Conservation (phyloP, 192 early-diverging fungal genomes). For the Backusella luteola region DNA sequence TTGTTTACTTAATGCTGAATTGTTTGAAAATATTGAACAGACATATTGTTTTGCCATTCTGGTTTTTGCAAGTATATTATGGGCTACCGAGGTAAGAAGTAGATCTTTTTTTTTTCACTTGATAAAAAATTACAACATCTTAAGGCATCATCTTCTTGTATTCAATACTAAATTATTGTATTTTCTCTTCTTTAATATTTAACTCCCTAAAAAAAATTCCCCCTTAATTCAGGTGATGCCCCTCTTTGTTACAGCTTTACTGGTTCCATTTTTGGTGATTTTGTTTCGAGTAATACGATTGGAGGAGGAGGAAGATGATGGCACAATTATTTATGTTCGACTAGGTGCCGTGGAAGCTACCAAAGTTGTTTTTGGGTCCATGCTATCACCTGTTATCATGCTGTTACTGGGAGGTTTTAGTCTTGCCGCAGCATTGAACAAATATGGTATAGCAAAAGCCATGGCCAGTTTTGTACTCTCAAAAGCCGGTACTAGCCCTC, state of each 20-base stretch:
- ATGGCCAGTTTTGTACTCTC: slow-evolving; percentile 84
- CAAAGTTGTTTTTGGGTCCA: slow-evolving; percentile 83
- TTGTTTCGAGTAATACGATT: slow-evolving; percentile 80
- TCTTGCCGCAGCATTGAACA: slow-evolving; percentile 90
- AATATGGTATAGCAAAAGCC: slow-evolving; percentile 91
- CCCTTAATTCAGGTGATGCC: slow-evolving; percentile 68
- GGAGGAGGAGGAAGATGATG: slow-evolving; percentile 33
- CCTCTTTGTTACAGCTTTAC: slow-evolving; percentile 88
- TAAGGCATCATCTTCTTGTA: not conserved
- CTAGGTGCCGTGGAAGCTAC: slow-evolving; percentile 74
- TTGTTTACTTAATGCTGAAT: slow-evolving; percentile 49
- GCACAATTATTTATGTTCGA: slow-evolving; percentile 40
- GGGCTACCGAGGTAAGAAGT: slow-evolving; percentile 82
- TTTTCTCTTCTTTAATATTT: not conserved
- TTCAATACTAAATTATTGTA: not conserved
- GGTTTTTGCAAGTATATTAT: slow-evolving; percentile 83
- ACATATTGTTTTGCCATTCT: slow-evolving; percentile 91
- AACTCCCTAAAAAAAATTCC: not conserved
- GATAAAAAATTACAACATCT: not conserved
- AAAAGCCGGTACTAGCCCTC: slow-evolving; percentile 82
- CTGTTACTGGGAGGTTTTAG: slow-evolving; percentile 92
- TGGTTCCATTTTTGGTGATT: slow-evolving; percentile 86
- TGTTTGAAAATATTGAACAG: slow-evolving; percentile 76
- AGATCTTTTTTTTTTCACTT: not conserved
- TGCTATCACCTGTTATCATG: slow-evolving; percentile 98